Base-by-base conservation (phyloP, 2,329 filamentous ascomycete species). In the Colletotrichum gloeosporioides region DNA sequence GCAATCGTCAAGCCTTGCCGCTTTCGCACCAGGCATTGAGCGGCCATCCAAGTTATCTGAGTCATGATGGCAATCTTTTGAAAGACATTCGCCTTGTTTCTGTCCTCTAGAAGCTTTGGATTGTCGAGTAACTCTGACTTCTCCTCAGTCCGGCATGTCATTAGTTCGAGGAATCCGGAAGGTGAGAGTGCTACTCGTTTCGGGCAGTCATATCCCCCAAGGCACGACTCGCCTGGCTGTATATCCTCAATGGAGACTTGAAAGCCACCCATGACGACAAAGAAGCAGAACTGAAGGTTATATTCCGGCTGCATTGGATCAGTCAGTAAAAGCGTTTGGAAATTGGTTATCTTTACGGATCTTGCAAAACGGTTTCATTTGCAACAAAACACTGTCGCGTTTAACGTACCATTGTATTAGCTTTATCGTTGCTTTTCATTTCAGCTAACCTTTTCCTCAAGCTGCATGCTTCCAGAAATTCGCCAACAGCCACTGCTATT, bases 11-110 rank as follows among this genome's bases (percentile, higher is more conserved):
- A 75, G 8, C 79, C 74, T 49, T 81, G 73, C 8, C 76, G 73
- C 6, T 79, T 69, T 3, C 84, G 79, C 18, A 79, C 81, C 34
- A 84, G 73, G 65, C 70, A 76, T 69, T 85, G 82, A 4, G 83
- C 34, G 3, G 82, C 57, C 66, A 85, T 82, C 83, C 83, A 86
- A 22, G 71, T 72, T 2, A 80, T 81, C 76, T 85, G 84, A 5
- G 84, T 34, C 63, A 79, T 79, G 4, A 82, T 81, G 12, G 85
- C 68, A 1, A 76, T 67, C 68, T 83, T 83, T 12, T 80, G 78
- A 44, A 83, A 78, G 2, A 65, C 62, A 63, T 82, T 79, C 25
- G 78, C 79, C 72, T 84, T 84, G 71, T 79, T 82, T 69, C 81
- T 81, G 69, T 83, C 82, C 74, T 69, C 73, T 16, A 61, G 55